phyloP scores from a whole-genome alignment of 2,329 filamentous ascomycete genomes.

The Zarea fungicola region DNA sequence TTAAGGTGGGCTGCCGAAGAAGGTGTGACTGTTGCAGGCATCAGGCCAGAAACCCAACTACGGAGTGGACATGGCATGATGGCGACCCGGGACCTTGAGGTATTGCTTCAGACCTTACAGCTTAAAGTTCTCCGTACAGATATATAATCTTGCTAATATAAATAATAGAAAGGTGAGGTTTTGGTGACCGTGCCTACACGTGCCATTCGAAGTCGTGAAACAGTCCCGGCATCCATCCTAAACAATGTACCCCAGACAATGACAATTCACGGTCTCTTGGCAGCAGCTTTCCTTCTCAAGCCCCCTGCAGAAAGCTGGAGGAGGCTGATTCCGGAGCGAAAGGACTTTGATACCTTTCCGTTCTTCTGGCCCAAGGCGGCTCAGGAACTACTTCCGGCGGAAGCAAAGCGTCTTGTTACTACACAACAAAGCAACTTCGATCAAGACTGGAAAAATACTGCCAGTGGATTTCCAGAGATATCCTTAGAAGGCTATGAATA shows the following conservation, averaged over 20 bases:
- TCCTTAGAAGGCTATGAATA: constrained; percentile 36
- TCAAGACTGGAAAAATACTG: constrained; percentile 34
- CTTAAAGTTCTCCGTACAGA: neutral
- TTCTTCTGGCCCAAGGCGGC: constrained; percentile 43
- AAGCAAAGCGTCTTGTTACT: constrained; percentile 40
- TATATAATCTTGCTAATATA: no score
- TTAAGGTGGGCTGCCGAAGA: neutral
- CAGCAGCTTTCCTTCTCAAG: constrained; percentile 54
- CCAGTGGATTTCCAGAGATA: constrained; percentile 23
- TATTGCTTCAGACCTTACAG: neutral
- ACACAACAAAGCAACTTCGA: constrained; percentile 46
- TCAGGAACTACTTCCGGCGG: constrained; percentile 40
- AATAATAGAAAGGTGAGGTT: constrained; percentile 39
- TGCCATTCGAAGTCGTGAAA: constrained; percentile 60
- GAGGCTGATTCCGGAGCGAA: constrained; percentile 2
- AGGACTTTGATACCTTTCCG: constrained; percentile 19
- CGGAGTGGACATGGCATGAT: neutral
- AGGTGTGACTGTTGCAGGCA: neutral
- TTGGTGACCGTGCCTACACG: constrained; percentile 61
- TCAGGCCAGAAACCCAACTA: neutral
- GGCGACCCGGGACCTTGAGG: neutral
- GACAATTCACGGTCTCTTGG: constrained; percentile 66
- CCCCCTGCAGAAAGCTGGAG: neutral
- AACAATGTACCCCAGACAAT: constrained; percentile 47
- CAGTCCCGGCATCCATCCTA: constrained; percentile 50